These are phyloP conservation scores for Pythium pyrilobum DNA, from an alignment of 352 stramenopile species.

Conservation along the genomic window DNA sequence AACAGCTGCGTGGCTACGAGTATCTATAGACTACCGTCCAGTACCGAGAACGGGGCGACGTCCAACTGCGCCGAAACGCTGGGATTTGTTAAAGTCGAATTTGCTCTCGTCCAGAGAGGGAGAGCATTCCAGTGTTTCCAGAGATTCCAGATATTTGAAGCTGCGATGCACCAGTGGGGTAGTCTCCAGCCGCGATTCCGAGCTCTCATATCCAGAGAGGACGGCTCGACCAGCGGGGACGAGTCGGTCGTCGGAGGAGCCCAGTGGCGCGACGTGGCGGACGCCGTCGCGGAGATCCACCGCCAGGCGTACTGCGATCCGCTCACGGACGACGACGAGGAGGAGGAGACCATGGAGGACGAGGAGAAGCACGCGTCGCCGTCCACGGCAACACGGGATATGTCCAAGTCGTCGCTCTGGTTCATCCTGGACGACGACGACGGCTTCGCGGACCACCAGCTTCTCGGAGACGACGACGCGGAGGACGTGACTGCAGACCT, in stretches of 20 bases:
- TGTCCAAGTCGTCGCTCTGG: conserved; percentile 57
- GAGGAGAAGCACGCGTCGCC: conserved; percentile 8
- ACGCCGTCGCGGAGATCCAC: conserved; percentile 19
- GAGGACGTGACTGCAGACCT: conserved; percentile 5
- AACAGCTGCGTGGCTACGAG: conserved; percentile 19
- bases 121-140: too few species aligned
- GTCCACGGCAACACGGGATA: neutral
- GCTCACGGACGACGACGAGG: conserved; percentile 1
- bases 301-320: neutral
- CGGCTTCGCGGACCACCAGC: conserved; percentile 12
- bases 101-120: too few species aligned
- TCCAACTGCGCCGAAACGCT: too few species aligned
- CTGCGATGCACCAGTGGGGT: too few species aligned
- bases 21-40: conserved; percentile 1
- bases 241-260: neutral
- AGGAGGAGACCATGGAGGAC: neutral
- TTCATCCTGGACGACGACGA: conserved; percentile 64
- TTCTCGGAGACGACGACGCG: neutral
- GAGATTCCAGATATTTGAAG: too few species aligned
- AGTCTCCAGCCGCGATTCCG: neutral
- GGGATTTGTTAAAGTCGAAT: too few species aligned
- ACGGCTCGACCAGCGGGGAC: conserved; percentile 11
- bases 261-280: conserved; percentile 15
- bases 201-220: conserved; percentile 2
- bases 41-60: too few species aligned